Evolutionary conservation across 2,329 filamentous ascomycete genomes (phyloP).

Genomic region (Paecilomyces niveus): DNA sequence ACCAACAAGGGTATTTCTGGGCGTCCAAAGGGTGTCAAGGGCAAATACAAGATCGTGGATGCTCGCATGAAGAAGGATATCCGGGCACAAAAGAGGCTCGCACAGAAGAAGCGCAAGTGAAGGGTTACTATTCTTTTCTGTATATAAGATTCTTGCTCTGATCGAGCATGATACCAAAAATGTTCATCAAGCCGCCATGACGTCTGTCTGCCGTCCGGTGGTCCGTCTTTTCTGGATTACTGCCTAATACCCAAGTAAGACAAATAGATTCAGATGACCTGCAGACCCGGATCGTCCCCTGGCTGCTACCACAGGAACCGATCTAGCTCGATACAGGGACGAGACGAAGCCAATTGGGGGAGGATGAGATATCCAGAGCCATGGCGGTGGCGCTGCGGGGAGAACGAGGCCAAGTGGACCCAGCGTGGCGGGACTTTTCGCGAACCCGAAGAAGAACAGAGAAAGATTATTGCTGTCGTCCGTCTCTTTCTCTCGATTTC

Average conservation of each 20-base stretch:
- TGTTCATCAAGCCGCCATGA: background rate
- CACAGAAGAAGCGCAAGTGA: slow-evolving; percentile 56
- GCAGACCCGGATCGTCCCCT: background rate
- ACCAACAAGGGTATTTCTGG: slow-evolving; percentile 79
- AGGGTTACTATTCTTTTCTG: background rate
- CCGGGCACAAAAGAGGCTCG: slow-evolving; percentile 71
- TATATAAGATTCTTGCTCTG: background rate
- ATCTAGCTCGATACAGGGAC: slow-evolving; percentile 11
- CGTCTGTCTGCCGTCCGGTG: background rate
- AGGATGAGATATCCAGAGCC: background rate
- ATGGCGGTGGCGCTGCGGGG: background rate
- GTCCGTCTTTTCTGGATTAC: background rate
- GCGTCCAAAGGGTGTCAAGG: slow-evolving; percentile 85
- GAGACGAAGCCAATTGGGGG: slow-evolving; percentile 6
- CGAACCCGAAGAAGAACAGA: background rate
- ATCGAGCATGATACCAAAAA: background rate
- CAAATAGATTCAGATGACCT: background rate
- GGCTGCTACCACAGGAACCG: background rate
- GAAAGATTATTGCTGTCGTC: background rate
- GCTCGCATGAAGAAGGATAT: slow-evolving; percentile 94
- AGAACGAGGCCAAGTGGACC: background rate
- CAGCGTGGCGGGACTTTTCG: background rate
- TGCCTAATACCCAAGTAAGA: background rate
- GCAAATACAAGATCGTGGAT: slow-evolving; percentile 96
- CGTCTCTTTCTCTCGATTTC: background rate